phyloP scores from a whole-genome alignment of 1,284 basidiomycete genomes.

The Moesziomyces antarcticus region DNA sequence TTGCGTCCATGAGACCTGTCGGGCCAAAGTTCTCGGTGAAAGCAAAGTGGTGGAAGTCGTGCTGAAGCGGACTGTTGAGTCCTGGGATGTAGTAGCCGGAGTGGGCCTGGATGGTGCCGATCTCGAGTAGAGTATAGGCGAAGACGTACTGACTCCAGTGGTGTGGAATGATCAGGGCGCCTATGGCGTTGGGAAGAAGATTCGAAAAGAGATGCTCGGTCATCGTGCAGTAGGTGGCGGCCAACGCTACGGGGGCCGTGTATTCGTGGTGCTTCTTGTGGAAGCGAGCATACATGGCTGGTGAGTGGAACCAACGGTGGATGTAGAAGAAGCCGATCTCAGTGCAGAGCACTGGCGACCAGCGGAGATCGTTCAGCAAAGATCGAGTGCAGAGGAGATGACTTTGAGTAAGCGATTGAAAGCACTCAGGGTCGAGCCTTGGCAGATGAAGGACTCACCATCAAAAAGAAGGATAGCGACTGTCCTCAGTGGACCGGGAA shows the following conservation, averaged over 20 bases:
- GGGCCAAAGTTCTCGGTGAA: conserved; percentile 10
- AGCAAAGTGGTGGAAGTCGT: conserved; percentile 8
- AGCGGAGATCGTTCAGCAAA: no score
- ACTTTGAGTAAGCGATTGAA: no score
- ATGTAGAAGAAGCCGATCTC: conserved; percentile 7
- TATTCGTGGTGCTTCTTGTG: conserved; percentile 14
- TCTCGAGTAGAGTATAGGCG: neutral
- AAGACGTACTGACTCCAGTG: conserved; percentile 5
- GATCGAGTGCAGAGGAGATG: no score
- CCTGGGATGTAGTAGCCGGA: conserved; percentile 7
- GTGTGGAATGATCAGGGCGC: conserved; percentile 1
- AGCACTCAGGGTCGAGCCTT: no score
- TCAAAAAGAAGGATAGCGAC: no score
- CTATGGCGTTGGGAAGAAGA: conserved; percentile 2
- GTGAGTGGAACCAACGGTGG: conserved; percentile 2
- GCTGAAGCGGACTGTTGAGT: conserved; percentile 1
- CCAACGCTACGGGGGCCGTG: conserved; percentile 3
- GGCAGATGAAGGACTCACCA: no score
- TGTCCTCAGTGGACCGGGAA: no score
- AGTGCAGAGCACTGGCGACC: no score
- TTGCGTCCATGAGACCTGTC: conserved; percentile 1
- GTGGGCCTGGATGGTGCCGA: neutral
- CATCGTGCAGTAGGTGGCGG: neutral
- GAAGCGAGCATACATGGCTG: conserved; percentile 1
- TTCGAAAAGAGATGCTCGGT: conserved; percentile 7